A percentile compares a stretch with the other conserved stretches of the same genome.
phyloP scores from a whole-genome alignment of 768 basidiomycete genomes.

The Tricholoma saponaceum region DNA sequence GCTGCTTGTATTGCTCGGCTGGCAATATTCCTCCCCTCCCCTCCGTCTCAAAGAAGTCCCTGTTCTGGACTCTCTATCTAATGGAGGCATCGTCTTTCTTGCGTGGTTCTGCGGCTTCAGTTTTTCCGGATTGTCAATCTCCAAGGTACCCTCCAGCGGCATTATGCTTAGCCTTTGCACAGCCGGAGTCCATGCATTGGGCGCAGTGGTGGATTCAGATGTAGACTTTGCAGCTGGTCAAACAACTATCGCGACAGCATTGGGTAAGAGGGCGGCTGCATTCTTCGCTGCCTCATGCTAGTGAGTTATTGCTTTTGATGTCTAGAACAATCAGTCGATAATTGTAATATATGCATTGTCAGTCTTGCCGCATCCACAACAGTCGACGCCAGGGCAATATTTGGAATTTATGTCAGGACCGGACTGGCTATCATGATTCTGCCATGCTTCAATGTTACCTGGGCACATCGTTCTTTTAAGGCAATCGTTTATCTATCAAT shows the following conservation, averaged over 20 bases:
- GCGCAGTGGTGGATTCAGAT: constrained; percentile 10
- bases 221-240: constrained; percentile 11
- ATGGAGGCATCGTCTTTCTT: constrained; percentile 12
- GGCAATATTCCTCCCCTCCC: constrained; percentile 14
- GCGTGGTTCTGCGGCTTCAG: constrained; percentile 15
- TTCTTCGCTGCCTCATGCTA: constrained; percentile 12
- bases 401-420: background rate
- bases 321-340: background rate
- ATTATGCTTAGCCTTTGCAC: constrained; percentile 12
- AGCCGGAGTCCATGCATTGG: constrained; percentile 13
- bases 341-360: background rate
- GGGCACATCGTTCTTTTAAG: background rate
- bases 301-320: constrained; percentile 4
- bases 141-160: constrained; percentile 5
- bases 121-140: constrained; percentile 8
- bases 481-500: background rate
- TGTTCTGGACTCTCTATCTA: constrained; percentile 11
- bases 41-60: constrained; percentile 14
- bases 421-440: background rate
- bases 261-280: constrained; percentile 8
- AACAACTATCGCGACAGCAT: constrained; percentile 12
- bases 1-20: constrained; percentile 7
- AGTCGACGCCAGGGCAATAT: background rate
- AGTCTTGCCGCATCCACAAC: background rate
- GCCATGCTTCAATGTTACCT: background rate